Evolutionary conservation across 2,329 filamentous ascomycete genomes (phyloP), one percentile per base, ranked within the genome.

Genomic region (Pseudogymnoascus pannorum): DNA sequence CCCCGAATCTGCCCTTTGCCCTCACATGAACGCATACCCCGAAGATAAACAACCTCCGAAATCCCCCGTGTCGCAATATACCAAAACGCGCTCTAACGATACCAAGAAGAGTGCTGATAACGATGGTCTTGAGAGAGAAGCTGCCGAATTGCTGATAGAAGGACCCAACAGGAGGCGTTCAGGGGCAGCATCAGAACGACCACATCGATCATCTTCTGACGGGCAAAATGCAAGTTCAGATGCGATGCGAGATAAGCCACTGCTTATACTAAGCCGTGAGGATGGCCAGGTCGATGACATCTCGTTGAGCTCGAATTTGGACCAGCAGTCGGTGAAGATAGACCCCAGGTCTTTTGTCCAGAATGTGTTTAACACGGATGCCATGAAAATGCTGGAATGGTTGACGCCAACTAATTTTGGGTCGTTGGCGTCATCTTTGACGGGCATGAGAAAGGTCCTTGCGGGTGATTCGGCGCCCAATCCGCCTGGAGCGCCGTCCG

Each of bases 351-450:
- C 84, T 2, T 83, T 87, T 61, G 81, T 82, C 2, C 85, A 87
- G 66, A 86, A 86, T 64, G 75, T 87, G 6, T 87, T 88, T 67
- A 84, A 80, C 5, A 87, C 85, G 0, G 81, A 82, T 9, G 81
- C 86, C 9, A 85, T 88, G 71, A 87, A 85, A 68, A 88, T 88
- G 84, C 68, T 88, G 3, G 86, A 88, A 70, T 88, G 85, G 85
- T 74, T 88, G n/a, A 85, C 84, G 1, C 84, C 84, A 0, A 77
- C 78, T 22, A 51, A 29, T 29, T 51, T 51, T 16, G 44, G 44
- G n/a, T 51, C 22, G 22, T 26, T 51, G 44, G 44, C 44, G 5
- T 29, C 44, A 22, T 51, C 44, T 9, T 51, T 51, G 5, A 29
- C 22, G 7, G 44, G 22, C 12, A 16, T 51, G 44, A 51, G 22